Conservation (phyloP, 73 alveolate species). For the Loxodes magnus region DNA sequence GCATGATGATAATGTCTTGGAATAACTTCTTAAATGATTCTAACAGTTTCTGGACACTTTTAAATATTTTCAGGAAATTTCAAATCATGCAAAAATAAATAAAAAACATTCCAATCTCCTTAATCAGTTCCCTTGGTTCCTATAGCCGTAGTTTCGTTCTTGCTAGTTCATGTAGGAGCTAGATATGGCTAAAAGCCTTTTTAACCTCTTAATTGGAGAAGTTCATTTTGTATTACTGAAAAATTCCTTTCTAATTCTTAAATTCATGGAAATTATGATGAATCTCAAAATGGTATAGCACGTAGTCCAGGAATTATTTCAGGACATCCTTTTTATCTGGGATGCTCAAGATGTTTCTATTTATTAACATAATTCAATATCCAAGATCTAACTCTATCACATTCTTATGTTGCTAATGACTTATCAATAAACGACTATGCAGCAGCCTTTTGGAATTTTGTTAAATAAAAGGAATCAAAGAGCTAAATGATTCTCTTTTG, state of each 20-base stretch:
- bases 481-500: too few species aligned
- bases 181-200: conserved; percentile 69
- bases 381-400: conserved; percentile 52
- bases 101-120: conserved; percentile 86
- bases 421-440: too few species aligned
- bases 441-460: too few species aligned
- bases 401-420: too few species aligned
- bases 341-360: conserved; percentile 32
- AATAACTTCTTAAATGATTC: conserved; percentile 37
- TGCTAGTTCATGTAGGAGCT: conserved; percentile 67
- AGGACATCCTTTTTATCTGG: conserved; percentile 67
- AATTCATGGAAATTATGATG: conserved; percentile 50
- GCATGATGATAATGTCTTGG: conserved; percentile 71
- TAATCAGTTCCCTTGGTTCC: conserved; percentile 54
- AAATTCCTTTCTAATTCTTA: conserved; percentile 24
- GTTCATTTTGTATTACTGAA: conserved; percentile 47
- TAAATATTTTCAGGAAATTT: conserved; percentile 60
- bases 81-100: conserved; percentile 58
- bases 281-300: conserved; percentile 54
- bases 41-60: conserved; percentile 56
- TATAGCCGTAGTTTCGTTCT: conserved; percentile 45
- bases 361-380: conserved; percentile 44
- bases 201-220: conserved; percentile 25
- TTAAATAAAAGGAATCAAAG: too few species aligned
- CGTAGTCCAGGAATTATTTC: conserved; percentile 67